Evolutionary conservation across 257 asterid genomes (phyloP).

Genomic region (Vinca minor): DNA sequence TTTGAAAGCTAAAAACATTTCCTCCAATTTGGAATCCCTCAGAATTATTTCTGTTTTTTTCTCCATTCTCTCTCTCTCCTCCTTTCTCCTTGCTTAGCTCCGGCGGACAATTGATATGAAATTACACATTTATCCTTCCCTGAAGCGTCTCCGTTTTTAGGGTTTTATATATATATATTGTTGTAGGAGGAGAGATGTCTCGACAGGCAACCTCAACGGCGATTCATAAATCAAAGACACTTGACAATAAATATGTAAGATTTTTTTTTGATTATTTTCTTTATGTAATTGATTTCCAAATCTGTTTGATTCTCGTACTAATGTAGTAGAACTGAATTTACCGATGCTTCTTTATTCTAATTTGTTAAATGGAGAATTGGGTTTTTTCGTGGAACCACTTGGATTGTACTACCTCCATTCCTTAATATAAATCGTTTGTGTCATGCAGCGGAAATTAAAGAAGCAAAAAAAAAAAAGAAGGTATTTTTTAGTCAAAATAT

Average conservation of each 20-base stretch:
- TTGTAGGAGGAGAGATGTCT: slow-evolving; percentile 44
- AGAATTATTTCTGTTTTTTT: not conserved
- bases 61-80: not conserved
- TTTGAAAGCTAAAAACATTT: not conserved
- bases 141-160: not conserved
- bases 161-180: not conserved
- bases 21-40: not conserved
- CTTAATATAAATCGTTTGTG: too few relatives aligned
- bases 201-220: slow-evolving; percentile 47
- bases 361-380: not conserved
- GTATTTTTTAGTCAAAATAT: too few relatives aligned
- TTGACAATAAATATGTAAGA: slow-evolving; percentile 55
- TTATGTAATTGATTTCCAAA: not conserved
- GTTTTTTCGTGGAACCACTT: not conserved
- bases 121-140: slow-evolving; percentile 6
- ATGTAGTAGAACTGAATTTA: not conserved
- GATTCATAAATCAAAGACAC: slow-evolving; percentile 55
- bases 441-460: too few relatives aligned
- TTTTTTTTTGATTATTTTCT: slow-evolving; percentile 4
- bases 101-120: slow-evolving; percentile 7
- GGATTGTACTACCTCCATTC: too few relatives aligned
- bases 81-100: not conserved
- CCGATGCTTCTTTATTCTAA: not conserved
- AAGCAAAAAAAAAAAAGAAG: too few relatives aligned
- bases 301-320: not conserved